These are phyloP conservation scores for Nigrospora osmanthi DNA, from an alignment of 2,329 filamentous ascomycete genomes.

Conservation along the genomic window DNA sequence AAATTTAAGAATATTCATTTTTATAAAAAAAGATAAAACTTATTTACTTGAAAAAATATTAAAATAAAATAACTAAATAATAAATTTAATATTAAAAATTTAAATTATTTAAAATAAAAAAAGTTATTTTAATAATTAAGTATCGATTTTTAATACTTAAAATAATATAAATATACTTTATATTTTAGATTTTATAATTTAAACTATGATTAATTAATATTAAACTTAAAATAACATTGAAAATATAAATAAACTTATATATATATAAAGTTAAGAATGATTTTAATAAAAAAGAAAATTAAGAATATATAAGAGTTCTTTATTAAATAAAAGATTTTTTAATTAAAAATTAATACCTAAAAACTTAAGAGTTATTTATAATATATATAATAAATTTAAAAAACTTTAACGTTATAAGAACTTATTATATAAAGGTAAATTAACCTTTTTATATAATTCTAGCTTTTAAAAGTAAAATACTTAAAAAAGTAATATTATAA, in stretches of 20 bases:
- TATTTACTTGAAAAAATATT: conserved; percentile 1
- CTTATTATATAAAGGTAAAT: too few species aligned
- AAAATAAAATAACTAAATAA: not conserved
- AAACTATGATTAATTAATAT: not conserved
- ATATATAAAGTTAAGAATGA: not conserved
- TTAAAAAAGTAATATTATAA: too few species aligned
- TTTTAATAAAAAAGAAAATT: not conserved
- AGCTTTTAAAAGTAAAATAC: too few species aligned
- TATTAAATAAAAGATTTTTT: not conserved
- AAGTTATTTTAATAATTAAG: conserved; percentile 1
- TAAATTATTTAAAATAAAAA: not conserved
- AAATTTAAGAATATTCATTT: not conserved
- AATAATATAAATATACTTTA: not conserved
- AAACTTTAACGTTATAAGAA: not conserved
- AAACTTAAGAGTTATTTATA: not conserved
- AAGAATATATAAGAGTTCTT: not conserved
- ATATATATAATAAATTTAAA: not conserved
- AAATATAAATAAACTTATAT: not conserved
- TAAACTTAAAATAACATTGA: not conserved
- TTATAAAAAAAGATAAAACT: not conserved
- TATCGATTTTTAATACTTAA: conserved; percentile 1
- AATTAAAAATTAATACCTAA: not conserved
- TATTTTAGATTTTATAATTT: not conserved
- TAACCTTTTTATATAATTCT: too few species aligned
- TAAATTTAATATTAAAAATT: conserved; percentile 2